phyloP scores from a whole-genome alignment of 176 grass and related monocot genomes.

The Phyllostachys edulis region DNA sequence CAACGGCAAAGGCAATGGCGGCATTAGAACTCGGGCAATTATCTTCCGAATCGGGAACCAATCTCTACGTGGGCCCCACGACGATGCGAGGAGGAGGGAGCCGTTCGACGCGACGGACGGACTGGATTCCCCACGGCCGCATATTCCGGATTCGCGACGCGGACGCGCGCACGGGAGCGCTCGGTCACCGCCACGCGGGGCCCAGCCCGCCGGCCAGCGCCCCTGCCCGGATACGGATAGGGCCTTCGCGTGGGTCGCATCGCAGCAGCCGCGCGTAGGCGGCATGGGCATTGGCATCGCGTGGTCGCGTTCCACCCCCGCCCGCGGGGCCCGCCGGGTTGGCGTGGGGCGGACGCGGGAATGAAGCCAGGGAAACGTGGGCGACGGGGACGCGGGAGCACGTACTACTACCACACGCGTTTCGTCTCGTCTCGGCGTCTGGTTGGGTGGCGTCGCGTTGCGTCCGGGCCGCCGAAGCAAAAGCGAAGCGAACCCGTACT shows the following conservation, averaged over 20 bases:
- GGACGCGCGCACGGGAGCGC: too few relatives aligned
- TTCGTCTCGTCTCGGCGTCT: too few relatives aligned
- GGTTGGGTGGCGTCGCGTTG: too few relatives aligned
- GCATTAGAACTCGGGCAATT: background rate
- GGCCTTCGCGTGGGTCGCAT: slow-evolving; percentile 13
- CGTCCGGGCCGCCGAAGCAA: too few relatives aligned
- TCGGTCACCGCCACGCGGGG: too few relatives aligned
- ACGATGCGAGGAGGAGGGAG: background rate
- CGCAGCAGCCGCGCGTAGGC: background rate
- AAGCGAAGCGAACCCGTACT: too few relatives aligned
- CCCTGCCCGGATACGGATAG: background rate
- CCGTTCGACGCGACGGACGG: background rate
- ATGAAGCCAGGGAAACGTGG: background rate
- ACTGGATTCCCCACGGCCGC: slow-evolving; percentile 14
- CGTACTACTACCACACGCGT: too few relatives aligned
- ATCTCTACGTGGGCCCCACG: background rate
- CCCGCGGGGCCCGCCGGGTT: background rate
- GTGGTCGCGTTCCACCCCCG: too few relatives aligned
- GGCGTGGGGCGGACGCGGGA: slow-evolving; percentile 25
- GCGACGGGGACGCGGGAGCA: background rate
- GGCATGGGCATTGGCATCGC: too few relatives aligned
- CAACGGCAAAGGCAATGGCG: background rate
- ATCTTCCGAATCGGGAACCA: slow-evolving; percentile 7
- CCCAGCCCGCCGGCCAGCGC: background rate
- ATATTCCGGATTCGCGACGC: slow-evolving; percentile 37